phyloP scores from a whole-genome alignment of 305 asterid species.

The Rubia balearica region DNA sequence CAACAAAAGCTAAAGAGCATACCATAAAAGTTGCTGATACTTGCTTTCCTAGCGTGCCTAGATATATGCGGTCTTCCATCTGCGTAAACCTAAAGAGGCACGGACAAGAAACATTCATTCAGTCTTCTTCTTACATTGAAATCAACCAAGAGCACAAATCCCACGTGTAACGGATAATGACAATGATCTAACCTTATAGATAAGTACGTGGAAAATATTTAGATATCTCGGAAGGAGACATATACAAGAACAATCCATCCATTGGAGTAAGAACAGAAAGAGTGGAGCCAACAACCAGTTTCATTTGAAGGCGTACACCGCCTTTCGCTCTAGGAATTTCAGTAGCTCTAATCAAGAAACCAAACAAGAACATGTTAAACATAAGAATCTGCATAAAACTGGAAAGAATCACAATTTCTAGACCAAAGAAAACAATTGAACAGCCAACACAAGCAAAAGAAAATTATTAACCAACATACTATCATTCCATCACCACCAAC shows the following conservation, averaged over 20 bases:
- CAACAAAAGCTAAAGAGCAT: conserved; percentile 13
- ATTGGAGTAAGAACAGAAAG: conserved; percentile 53
- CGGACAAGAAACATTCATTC: not conserved
- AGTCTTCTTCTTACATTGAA: not conserved
- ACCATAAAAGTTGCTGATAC: conserved; percentile 72
- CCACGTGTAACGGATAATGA: not conserved
- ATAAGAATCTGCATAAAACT: not conserved
- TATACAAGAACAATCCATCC: conserved; percentile 71
- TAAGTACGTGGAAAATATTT: conserved; percentile 57
- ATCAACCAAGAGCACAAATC: not conserved
- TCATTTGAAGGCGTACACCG: conserved; percentile 76
- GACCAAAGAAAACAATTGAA: not conserved
- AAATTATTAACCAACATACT: not conserved
- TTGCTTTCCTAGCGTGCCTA: conserved; percentile 62
- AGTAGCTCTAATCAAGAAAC: conserved; percentile 47
- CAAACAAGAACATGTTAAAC: conserved; percentile 13
- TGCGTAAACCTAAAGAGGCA: conserved; percentile 50
- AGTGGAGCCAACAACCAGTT: conserved; percentile 61
- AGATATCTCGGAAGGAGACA: conserved; percentile 51
- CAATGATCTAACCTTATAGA: conserved; percentile 50
- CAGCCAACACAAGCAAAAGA: not conserved
- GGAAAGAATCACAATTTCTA: not conserved
- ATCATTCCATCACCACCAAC: not conserved
- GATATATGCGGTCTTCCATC: conserved; percentile 62
- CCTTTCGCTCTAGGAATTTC: conserved; percentile 80